Conservation (phyloP, 805 yeast species). For the Nakazawaea ambrosiae region DNA sequence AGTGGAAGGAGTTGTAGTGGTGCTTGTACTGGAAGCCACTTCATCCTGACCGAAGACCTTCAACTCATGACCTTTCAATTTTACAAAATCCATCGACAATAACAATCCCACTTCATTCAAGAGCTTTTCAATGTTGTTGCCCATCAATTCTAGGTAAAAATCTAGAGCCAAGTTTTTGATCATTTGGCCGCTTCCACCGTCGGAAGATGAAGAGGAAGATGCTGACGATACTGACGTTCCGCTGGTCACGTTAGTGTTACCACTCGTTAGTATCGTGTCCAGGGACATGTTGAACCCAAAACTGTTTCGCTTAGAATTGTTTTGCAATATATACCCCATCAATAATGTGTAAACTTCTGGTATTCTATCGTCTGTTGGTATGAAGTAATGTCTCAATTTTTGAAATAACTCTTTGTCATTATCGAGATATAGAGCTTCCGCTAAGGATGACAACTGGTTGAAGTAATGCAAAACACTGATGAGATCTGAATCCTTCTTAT, state of each 20-base stretch:
- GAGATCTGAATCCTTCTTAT: neutral
- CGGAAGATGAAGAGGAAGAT: no score
- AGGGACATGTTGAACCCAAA: neutral
- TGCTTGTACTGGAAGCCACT: neutral
- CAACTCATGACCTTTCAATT: neutral
- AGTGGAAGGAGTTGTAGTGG: neutral
- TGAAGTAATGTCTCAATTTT: neutral
- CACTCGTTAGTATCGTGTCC: no score
- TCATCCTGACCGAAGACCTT: constrained; percentile 5
- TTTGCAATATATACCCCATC: constrained; percentile 1
- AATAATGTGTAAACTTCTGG: constrained; percentile 4
- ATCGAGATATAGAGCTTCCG: constrained; percentile 2
- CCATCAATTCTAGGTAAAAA: constrained; percentile 6
- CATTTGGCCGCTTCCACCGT: neutral
- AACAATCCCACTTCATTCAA: constrained; percentile 7
- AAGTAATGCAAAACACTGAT: constrained; percentile 7
- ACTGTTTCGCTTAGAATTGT: neutral
- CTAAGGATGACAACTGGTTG: constrained; percentile 4
- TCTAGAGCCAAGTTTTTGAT: constrained; percentile 8
- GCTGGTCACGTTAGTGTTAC: no score
- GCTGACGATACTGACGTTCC: no score
- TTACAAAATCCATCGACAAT: constrained; percentile 9
- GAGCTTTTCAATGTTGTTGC: constrained; percentile 5
- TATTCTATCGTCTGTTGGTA: neutral
- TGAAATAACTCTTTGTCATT: neutral